These are phyloP conservation scores for Mariannaea elegans DNA, from an alignment of 2,329 filamentous ascomycete species.

Conservation along the genomic window DNA sequence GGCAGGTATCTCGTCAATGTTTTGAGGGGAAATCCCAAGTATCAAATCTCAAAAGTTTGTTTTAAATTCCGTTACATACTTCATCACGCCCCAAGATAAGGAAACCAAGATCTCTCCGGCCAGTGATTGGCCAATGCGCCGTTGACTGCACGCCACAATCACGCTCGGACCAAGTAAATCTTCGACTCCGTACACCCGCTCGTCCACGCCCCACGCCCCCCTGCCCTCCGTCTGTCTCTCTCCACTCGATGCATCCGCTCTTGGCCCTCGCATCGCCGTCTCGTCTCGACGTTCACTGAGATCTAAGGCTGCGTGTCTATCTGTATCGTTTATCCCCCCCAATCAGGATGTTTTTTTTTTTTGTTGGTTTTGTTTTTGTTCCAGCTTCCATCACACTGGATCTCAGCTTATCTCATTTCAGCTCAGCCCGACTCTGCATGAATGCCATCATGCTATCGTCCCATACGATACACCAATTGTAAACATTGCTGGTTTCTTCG, in stretches of 20 bases:
- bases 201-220: background rate
- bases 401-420: background rate
- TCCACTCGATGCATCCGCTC: too few relatives aligned
- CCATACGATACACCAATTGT: background rate
- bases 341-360: background rate
- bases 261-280: background rate
- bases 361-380: background rate
- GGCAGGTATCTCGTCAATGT: too few relatives aligned
- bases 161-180: slow-evolving; percentile 2
- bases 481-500: background rate
- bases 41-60: background rate
- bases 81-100: slow-evolving; percentile 23
- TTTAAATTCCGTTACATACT: slow-evolving; percentile 20
- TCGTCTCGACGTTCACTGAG: background rate
- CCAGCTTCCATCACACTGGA: background rate
- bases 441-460: background rate
- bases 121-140: slow-evolving; percentile 21
- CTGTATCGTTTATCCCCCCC: background rate
- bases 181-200: slow-evolving; percentile 11
- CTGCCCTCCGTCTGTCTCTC: background rate
- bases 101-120: slow-evolving; percentile 8
- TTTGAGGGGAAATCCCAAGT: background rate
- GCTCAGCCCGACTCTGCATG: background rate
- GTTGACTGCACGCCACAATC: slow-evolving; percentile 17
- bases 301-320: background rate